Evolutionary conservation across 257 asterid genomes (phyloP).

Genomic region (Ilex aquifolium): DNA sequence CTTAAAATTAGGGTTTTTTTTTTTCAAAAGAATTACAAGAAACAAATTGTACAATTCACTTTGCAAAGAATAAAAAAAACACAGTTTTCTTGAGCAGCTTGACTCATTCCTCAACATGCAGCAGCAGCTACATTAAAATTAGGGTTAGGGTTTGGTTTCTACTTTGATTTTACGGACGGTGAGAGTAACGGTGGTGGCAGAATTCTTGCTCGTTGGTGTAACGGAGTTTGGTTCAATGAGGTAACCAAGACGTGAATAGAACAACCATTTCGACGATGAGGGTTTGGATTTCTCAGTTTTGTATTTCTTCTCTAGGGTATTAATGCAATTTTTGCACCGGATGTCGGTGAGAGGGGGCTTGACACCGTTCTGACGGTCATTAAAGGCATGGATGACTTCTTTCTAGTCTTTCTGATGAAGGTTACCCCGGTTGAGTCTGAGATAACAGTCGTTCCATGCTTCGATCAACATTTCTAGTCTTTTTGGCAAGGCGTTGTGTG

Average conservation of each 20-base stretch:
- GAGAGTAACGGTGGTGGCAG: slow-evolving; percentile 15
- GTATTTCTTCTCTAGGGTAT: slow-evolving; percentile 63
- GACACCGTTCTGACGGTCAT: slow-evolving; percentile 48
- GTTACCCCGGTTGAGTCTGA: slow-evolving; percentile 63
- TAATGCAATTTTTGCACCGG: slow-evolving; percentile 69
- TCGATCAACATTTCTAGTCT: slow-evolving; percentile 58
- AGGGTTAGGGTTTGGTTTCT: too few relatives aligned
- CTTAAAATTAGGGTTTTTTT: too few relatives aligned
- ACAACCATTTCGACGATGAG: slow-evolving; percentile 54
- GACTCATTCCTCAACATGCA: too few relatives aligned
- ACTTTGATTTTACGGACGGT: neutral
- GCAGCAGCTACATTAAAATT: too few relatives aligned
- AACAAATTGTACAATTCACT: too few relatives aligned
- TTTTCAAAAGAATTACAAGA: too few relatives aligned
- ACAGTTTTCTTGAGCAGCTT: too few relatives aligned
- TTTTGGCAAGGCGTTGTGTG: slow-evolving; percentile 31
- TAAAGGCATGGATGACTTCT: slow-evolving; percentile 59
- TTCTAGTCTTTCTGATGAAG: slow-evolving; percentile 71
- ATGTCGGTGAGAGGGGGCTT: slow-evolving; percentile 65
- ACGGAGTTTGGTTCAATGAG: slow-evolving; percentile 39
- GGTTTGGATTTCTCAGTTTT: slow-evolving; percentile 56
- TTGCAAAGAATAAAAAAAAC: too few relatives aligned
- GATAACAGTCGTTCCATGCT: slow-evolving; percentile 62
- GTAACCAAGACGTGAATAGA: slow-evolving; percentile 40
- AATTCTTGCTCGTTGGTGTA: slow-evolving; percentile 28